Percentiles rank a stretch among this genome's conserved stretches.
Conservation (phyloP, 1,284 basidiomycete species). For the Apiotrichum montevideense region DNA sequence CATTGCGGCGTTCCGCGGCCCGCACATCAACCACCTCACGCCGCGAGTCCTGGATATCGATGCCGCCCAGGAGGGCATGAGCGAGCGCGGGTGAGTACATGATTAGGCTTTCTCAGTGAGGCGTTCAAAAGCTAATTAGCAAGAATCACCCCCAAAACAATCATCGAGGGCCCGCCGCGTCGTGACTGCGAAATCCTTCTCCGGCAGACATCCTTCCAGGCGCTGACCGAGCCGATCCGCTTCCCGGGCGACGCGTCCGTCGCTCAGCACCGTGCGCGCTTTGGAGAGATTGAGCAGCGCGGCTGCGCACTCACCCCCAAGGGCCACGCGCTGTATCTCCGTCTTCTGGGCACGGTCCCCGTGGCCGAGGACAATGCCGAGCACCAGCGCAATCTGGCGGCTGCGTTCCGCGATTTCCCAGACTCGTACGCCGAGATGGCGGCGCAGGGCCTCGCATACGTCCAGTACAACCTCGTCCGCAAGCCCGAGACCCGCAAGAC, state of each 20-base stretch:
- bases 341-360: slow-evolving; percentile 23
- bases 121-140: slow-evolving; percentile 2
- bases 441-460: slow-evolving; percentile 32
- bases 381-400: slow-evolving; percentile 33
- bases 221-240: slow-evolving; percentile 44
- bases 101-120: too few species aligned
- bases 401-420: slow-evolving; percentile 31
- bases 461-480: slow-evolving; percentile 24
- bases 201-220: slow-evolving; percentile 48
- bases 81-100: slow-evolving; percentile 17
- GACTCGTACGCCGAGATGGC: slow-evolving; percentile 32
- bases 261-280: slow-evolving; percentile 47
- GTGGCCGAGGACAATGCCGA: slow-evolving; percentile 33
- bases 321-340: slow-evolving; percentile 39
- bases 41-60: slow-evolving; percentile 49
- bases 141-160: slow-evolving; percentile 45
- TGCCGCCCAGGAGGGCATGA: slow-evolving; percentile 45
- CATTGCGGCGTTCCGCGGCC: slow-evolving; percentile 46
- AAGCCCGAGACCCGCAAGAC: background rate
- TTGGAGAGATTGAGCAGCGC: slow-evolving; percentile 49
- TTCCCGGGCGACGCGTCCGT: slow-evolving; percentile 26
- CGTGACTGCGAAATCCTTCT: slow-evolving; percentile 44
- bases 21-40: slow-evolving; percentile 51
- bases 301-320: slow-evolving; percentile 46
- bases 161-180: slow-evolving; percentile 47